Evolutionary conservation across 495 filamentous ascomycete species (phyloP).

Genomic region (Ramalina intermedia): DNA sequence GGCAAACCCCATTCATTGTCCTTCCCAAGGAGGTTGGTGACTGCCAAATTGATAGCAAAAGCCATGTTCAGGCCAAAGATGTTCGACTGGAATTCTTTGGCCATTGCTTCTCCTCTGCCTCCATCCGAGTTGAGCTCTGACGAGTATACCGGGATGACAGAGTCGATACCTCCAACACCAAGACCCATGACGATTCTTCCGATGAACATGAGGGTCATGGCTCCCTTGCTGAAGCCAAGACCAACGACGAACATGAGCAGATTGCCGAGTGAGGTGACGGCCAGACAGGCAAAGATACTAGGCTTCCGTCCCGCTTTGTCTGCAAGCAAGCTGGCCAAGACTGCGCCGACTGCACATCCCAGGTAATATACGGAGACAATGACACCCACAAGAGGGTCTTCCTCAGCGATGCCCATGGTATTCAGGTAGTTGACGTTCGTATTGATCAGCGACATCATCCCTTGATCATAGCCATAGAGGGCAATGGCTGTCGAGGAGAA

Average conservation of each 20-base stretch:
- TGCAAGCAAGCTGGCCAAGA: conserved; percentile 32
- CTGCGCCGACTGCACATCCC: conserved; percentile 37
- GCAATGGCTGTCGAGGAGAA: conserved; percentile 44
- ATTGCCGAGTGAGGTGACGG: conserved; percentile 34
- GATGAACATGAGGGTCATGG: conserved; percentile 33
- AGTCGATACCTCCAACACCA: conserved; percentile 42
- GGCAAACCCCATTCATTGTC: conserved; percentile 28
- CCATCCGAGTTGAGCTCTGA: conserved; percentile 36
- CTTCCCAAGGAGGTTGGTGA: conserved; percentile 24
- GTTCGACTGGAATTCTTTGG: conserved; percentile 44
- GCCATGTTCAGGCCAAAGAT: conserved; percentile 43
- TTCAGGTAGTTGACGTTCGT: conserved; percentile 39
- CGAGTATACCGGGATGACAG: conserved; percentile 41
- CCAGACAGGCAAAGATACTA: conserved; percentile 34
- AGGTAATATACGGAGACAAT: conserved; percentile 47
- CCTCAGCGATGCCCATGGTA: conserved; percentile 36
- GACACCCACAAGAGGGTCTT: conserved; percentile 35
- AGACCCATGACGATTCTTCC: conserved; percentile 41
- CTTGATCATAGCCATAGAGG: conserved; percentile 43
- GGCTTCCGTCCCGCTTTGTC: conserved; percentile 35
- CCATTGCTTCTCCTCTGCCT: conserved; percentile 35
- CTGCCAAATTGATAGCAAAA: conserved; percentile 29
- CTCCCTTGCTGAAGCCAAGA: conserved; percentile 25
- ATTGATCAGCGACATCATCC: conserved; percentile 46
- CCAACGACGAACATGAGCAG: conserved; percentile 41